Percentiles rank a stretch among this genome's conserved stretches.
Evolutionary conservation across 1,284 basidiomycete species (phyloP).

Genomic region (Coriolopsis trogii): DNA sequence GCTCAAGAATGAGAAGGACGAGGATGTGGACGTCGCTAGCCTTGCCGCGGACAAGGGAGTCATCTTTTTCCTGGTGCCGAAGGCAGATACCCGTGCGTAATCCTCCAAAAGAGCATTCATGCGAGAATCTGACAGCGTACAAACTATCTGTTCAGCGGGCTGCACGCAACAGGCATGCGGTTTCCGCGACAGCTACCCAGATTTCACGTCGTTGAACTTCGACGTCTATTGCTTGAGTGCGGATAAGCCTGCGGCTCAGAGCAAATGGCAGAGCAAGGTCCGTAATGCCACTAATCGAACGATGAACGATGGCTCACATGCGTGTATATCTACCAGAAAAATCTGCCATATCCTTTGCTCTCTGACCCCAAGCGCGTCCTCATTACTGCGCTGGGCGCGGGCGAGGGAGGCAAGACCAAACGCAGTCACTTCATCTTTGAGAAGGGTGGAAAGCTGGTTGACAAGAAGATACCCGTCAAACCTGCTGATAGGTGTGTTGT

Average conservation of each 20-base stretch:
- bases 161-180: slow-evolving; percentile 91
- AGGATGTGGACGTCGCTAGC: slow-evolving; percentile 66
- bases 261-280: slow-evolving; percentile 85
- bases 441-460: slow-evolving; percentile 84
- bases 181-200: slow-evolving; percentile 81
- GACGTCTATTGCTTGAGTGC: slow-evolving; percentile 86
- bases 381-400: slow-evolving; percentile 83
- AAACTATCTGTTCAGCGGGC: slow-evolving; percentile 57
- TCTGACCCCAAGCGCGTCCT: slow-evolving; percentile 85
- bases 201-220: slow-evolving; percentile 73
- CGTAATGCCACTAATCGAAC: slow-evolving; percentile 19
- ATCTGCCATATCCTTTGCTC: slow-evolving; percentile 82
- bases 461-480: slow-evolving; percentile 83
- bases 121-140: background rate
- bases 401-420: slow-evolving; percentile 79
- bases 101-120: background rate
- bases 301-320: background rate
- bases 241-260: slow-evolving; percentile 79
- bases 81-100: slow-evolving; percentile 80
- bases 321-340: slow-evolving; percentile 62
- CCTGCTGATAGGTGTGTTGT: slow-evolving; percentile 71
- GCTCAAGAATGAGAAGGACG: slow-evolving; percentile 79
- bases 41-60: slow-evolving; percentile 73
- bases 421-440: slow-evolving; percentile 91
- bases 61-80: slow-evolving; percentile 83